These are phyloP conservation scores for Fonsecaea erecta DNA, from an alignment of 2,329 filamentous ascomycete genomes.

Conservation along the genomic window DNA sequence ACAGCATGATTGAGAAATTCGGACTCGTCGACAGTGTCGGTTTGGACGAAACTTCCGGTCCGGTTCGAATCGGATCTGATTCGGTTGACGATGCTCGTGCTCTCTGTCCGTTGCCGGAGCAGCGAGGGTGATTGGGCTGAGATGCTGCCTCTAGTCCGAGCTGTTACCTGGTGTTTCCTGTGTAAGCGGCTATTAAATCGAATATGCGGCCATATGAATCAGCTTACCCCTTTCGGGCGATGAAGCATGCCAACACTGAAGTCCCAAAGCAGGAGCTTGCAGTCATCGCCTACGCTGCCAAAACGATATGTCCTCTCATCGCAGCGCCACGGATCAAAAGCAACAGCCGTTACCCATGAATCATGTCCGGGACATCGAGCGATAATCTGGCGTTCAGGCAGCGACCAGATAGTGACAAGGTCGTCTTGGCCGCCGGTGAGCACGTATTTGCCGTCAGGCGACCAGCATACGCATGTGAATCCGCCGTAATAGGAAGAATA, in stretches of 20 bases:
- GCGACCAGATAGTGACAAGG: conserved; percentile 92
- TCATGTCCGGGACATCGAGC: conserved; percentile 94
- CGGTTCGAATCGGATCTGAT: conserved; percentile 73
- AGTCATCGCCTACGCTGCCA: conserved; percentile 93
- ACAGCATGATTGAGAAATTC: conserved; percentile 75
- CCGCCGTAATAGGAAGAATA: conserved; percentile 94
- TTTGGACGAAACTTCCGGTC: conserved; percentile 38
- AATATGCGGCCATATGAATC: neutral
- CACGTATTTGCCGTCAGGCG: conserved; percentile 93
- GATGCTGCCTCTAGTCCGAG: conserved; percentile 53
- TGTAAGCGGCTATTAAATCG: conserved; percentile 4
- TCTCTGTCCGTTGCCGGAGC: conserved; percentile 66
- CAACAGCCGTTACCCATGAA: conserved; percentile 91
- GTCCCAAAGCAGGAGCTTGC: conserved; percentile 89
- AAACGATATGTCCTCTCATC: conserved; percentile 95
- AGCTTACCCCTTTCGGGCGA: conserved; percentile 78
- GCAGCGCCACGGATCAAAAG: conserved; percentile 96
- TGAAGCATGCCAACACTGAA: conserved; percentile 97
- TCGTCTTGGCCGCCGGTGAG: conserved; percentile 96
- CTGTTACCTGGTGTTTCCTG: conserved; percentile 32
- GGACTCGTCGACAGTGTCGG: conserved; percentile 56
- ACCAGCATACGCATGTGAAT: conserved; percentile 93
- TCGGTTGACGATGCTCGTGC: conserved; percentile 60
- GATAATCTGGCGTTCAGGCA: conserved; percentile 80
- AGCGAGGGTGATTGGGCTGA: conserved; percentile 50